Evolutionary conservation across 2,329 filamentous ascomycete genomes (phyloP).

Genomic region (Trichophyton benhamiae): DNA sequence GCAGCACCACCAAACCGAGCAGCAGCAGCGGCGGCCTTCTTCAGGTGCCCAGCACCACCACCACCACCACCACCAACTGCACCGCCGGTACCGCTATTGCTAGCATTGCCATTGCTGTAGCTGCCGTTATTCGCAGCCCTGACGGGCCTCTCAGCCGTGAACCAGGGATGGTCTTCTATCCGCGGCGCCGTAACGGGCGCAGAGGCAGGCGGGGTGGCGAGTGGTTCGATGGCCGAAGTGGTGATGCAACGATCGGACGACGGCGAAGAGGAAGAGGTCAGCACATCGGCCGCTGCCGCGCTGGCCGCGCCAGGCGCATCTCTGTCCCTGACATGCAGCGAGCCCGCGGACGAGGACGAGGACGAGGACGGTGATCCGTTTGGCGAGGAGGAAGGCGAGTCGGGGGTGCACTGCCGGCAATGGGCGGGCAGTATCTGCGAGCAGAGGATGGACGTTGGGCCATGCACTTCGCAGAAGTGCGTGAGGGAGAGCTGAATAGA

Average conservation of each 20-base stretch:
- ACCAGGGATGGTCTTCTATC: conserved; percentile 42
- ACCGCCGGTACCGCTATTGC: conserved; percentile 13
- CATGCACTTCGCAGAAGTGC: conserved; percentile 52
- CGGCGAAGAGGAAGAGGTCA: conserved; percentile 5
- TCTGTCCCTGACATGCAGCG: conserved; percentile 7
- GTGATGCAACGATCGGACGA: conserved; percentile 10
- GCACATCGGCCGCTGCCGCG: not conserved
- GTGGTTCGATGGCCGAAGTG: conserved; percentile 14
- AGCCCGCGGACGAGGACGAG: not conserved
- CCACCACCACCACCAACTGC: conserved; percentile 19
- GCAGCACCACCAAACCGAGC: conserved; percentile 17
- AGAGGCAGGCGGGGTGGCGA: conserved; percentile 11
- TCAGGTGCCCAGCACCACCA: conserved; percentile 2
- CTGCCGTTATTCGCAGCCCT: conserved; percentile 33
- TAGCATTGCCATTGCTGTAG: too few species aligned
- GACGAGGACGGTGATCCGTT: conserved; percentile 24
- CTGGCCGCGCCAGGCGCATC: conserved; percentile 5
- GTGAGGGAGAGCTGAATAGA: conserved; percentile 44
- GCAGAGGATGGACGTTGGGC: conserved; percentile 50
- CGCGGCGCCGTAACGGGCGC: conserved; percentile 17
- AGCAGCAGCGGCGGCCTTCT: not conserved
- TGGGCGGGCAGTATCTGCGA: conserved; percentile 46
- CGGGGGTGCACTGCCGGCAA: conserved; percentile 41
- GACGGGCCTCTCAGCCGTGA: conserved; percentile 28
- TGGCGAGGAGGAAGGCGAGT: conserved; percentile 28